These are phyloP conservation scores for Puya raimondii DNA, from an alignment of 176 grass and related monocot species.

Conservation along the genomic window DNA sequence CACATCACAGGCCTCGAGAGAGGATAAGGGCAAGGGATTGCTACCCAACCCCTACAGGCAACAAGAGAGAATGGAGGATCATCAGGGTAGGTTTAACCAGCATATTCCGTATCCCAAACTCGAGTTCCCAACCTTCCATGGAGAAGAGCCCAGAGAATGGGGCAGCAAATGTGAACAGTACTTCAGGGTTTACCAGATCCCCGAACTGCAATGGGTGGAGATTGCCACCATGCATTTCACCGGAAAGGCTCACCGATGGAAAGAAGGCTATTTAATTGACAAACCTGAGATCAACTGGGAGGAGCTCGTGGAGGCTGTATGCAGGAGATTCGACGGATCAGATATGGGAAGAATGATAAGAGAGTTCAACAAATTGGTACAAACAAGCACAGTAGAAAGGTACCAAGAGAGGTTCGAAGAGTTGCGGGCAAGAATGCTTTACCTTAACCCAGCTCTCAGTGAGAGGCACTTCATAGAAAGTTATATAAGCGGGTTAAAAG, in stretches of 20 bases:
- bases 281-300: not conserved
- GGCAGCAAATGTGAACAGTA: not conserved
- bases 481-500: too few species aligned
- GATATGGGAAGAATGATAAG: not conserved
- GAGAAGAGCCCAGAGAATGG: not conserved
- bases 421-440: not conserved
- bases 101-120: too few species aligned
- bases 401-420: too few species aligned
- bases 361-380: not conserved
- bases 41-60: too few species aligned
- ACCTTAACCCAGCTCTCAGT: not conserved
- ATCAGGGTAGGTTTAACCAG: too few species aligned
- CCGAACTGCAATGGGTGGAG: not conserved
- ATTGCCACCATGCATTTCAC: not conserved
- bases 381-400: not conserved
- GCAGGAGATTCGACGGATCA: not conserved
- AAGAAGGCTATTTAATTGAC: not conserved
- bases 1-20: too few species aligned
- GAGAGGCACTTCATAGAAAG: too few species aligned
- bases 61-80: too few species aligned
- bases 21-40: too few species aligned
- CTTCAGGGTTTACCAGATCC: not conserved
- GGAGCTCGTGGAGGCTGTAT: not conserved
- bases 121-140: not conserved
- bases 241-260: not conserved